Conservation (phyloP, 805 yeast genomes). For the Millerago galiae region DNA sequence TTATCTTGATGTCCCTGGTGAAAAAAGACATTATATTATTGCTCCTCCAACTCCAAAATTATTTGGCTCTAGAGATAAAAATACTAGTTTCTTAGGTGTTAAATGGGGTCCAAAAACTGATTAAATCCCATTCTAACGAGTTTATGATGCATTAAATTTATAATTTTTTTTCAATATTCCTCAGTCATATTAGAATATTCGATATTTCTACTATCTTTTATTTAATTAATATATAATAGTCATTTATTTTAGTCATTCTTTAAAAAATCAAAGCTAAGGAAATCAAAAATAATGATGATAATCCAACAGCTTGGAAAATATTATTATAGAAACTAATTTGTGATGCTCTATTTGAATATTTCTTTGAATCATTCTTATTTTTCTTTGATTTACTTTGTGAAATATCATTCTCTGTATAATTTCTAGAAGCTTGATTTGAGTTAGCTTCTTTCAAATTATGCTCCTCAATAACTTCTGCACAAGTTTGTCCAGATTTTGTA, state of each 20-base stretch:
- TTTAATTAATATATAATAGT: not conserved
- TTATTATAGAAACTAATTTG: slow-evolving; percentile 7
- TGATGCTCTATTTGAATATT: slow-evolving; percentile 4
- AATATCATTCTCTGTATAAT: not conserved
- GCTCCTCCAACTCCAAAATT: slow-evolving; percentile 51
- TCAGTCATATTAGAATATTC: too few relatives aligned
- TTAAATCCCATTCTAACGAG: slow-evolving; percentile 5
- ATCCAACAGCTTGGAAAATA: slow-evolving; percentile 4
- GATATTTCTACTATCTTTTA: too few relatives aligned
- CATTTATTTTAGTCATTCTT: not conserved
- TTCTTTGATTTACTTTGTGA: not conserved
- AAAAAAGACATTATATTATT: slow-evolving; percentile 60
- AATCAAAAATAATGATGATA: slow-evolving; percentile 1
- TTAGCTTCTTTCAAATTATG: slow-evolving; percentile 5
- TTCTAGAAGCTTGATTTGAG: too few relatives aligned
- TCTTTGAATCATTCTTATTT: not conserved
- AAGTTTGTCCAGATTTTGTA: slow-evolving; percentile 14
- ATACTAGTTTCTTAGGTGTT: slow-evolving; percentile 67
- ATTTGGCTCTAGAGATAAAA: slow-evolving; percentile 29
- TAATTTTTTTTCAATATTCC: too few relatives aligned
- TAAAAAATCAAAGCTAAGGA: slow-evolving; percentile 2
- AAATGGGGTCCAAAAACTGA: slow-evolving; percentile 80
- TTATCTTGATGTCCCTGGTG: slow-evolving; percentile 70
- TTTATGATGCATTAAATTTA: too few relatives aligned
- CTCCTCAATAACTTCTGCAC: slow-evolving; percentile 12